Evolutionary conservation across 495 filamentous ascomycete genomes (phyloP), one percentile per base, ranked within the genome.

Genomic region (Lentithecium fluviatile): DNA sequence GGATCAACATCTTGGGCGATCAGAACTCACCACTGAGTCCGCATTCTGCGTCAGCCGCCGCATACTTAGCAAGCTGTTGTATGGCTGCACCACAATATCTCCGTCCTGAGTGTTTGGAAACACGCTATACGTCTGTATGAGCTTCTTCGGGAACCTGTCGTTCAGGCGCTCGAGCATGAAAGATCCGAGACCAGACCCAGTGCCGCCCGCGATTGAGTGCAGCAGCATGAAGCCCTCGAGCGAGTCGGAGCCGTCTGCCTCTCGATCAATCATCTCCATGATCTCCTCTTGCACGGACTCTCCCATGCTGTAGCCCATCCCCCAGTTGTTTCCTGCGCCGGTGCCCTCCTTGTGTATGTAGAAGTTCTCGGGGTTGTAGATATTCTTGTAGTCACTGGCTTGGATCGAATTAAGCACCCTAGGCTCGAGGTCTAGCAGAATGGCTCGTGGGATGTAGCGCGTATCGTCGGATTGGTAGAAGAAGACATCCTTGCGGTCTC

Each of bases 401-500:
- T 96, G 94, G 66, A 98, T 97, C 43, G 82, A 75, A 70, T 97
- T 86, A 67, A 98, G 90, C 19, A 43, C 40, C 15, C 94, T 79
- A 24, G 95, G 94, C 74, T 98, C 94, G 53, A 98, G 78, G 73
- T 98, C 94, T 49, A 98, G 86, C 26, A 98, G 79, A 65, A 98
- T 97, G 23, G 94, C 92, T 72, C 94, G 84, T 23, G 94, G 94
- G 69, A 98, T 97, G 76, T 98, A 98, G 76, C 94, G 83, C 46
- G 94, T 98, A 74, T 98, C 94, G 75, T 98, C 94, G 56, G 87
- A 90, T 83, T 97, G 94, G 75, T 98, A 98, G 82, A 97, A 98
- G 76, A 98, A 98, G 50, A 97, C 94, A 75, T 98, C 94, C 74
- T 98, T 98, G 69, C 94, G 85, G 76, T 98, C 94, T 46, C 91